phyloP scores from a whole-genome alignment of 768 basidiomycete species.

The Suillus alpinus region DNA sequence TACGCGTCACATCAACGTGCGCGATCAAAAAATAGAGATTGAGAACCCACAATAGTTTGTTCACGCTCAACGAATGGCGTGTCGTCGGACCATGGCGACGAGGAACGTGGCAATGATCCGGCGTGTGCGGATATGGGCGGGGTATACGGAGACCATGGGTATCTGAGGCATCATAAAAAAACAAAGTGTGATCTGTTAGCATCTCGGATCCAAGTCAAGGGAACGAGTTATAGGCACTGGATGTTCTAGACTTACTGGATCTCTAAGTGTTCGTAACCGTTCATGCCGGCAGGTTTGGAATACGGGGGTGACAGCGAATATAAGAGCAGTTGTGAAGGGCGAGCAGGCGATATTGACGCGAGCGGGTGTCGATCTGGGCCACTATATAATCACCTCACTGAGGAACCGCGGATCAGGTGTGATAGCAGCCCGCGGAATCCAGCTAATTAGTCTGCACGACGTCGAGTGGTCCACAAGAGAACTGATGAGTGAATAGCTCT shows the following conservation, averaged over 20 bases:
- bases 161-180: neutral
- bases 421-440: neutral
- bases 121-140: conserved; percentile 1
- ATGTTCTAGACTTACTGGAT: neutral
- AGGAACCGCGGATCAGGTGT: neutral
- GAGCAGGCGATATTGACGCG: neutral
- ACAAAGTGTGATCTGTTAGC: neutral
- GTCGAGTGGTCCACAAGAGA: conserved; percentile 1
- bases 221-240: neutral
- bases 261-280: neutral
- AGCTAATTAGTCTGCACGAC: neutral
- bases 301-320: neutral
- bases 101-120: neutral
- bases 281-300: neutral
- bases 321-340: neutral
- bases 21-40: neutral
- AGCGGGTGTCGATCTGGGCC: neutral
- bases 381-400: neutral
- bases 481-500: neutral
- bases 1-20: neutral
- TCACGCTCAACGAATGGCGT: conserved; percentile 9
- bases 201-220: neutral
- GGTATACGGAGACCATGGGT: conserved; percentile 2
- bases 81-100: conserved; percentile 12
- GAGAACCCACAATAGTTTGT: conserved; percentile 18